phyloP scores from a whole-genome alignment of 2,329 filamentous ascomycete genomes.

The Neopestalotiopsis clavispora region DNA sequence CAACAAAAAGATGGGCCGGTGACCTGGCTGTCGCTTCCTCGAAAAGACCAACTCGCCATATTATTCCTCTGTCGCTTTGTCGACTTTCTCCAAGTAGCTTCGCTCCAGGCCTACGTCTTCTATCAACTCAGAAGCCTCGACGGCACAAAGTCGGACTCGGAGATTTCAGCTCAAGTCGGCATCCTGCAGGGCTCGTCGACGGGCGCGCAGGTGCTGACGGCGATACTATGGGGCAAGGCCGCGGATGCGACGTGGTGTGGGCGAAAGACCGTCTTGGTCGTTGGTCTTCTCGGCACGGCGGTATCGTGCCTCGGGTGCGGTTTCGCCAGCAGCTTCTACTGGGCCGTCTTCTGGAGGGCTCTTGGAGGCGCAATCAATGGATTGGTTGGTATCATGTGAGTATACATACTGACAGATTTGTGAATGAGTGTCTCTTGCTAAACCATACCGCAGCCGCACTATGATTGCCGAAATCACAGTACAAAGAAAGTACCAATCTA shows the following conservation, averaged over 20 bases:
- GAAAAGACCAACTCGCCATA: slow-evolving; percentile 73
- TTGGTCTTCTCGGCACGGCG: slow-evolving; percentile 71
- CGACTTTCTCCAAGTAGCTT: slow-evolving; percentile 75
- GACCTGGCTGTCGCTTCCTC: slow-evolving; percentile 72
- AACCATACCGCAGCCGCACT: slow-evolving; percentile 39
- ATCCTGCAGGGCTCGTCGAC: slow-evolving; percentile 75
- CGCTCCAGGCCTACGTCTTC: slow-evolving; percentile 73
- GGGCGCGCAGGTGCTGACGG: slow-evolving; percentile 74
- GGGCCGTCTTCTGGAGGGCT: slow-evolving; percentile 68
- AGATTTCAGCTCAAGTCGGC: slow-evolving; percentile 71
- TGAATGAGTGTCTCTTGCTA: neutral
- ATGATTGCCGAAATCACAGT: slow-evolving; percentile 55
- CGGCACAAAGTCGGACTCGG: slow-evolving; percentile 54
- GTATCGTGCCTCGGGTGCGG: slow-evolving; percentile 74
- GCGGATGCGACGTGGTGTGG: slow-evolving; percentile 65
- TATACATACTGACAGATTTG: neutral
- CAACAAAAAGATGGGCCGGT: slow-evolving; percentile 44
- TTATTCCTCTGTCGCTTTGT: slow-evolving; percentile 73
- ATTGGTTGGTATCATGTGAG: slow-evolving; percentile 54
- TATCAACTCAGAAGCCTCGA: slow-evolving; percentile 74
- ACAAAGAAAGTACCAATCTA: slow-evolving; percentile 52
- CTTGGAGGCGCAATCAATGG: slow-evolving; percentile 64
- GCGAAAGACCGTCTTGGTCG: slow-evolving; percentile 71
- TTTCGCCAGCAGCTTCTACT: slow-evolving; percentile 68
- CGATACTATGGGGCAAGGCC: slow-evolving; percentile 74